phyloP scores from a whole-genome alignment of 2,329 filamentous ascomycete genomes.

The Aspergillus quadrilineatus region DNA sequence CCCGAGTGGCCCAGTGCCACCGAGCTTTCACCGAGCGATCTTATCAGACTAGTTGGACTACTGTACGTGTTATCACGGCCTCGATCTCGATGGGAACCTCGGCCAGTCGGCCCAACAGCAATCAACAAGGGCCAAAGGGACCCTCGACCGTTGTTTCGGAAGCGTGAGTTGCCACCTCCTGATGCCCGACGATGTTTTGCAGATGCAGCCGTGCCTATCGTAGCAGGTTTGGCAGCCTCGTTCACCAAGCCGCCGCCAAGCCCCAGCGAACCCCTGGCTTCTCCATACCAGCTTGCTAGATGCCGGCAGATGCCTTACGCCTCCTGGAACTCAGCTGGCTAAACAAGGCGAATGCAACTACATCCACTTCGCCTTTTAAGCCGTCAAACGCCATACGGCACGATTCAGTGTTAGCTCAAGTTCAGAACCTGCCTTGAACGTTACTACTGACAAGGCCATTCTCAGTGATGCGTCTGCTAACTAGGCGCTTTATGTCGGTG shows the following conservation, averaged over 20 bases:
- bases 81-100: background rate
- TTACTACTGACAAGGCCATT: background rate
- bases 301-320: background rate
- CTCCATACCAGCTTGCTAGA: background rate
- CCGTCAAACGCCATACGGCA: background rate
- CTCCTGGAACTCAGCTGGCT: background rate
- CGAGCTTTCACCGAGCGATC: slow-evolving; percentile 2
- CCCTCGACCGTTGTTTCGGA: background rate
- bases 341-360: background rate
- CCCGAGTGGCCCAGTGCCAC: background rate
- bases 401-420: background rate
- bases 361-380: background rate
- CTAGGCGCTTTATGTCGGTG: background rate
- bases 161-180: background rate
- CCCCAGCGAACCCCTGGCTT: slow-evolving; percentile 3
- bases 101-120: background rate
- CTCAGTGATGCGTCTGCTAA: background rate
- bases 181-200: background rate
- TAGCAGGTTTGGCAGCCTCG: slow-evolving; percentile 4
- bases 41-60: background rate
- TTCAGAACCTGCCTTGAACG: background rate
- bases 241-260: background rate
- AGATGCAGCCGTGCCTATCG: background rate
- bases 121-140: background rate
- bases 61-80: background rate